Evolutionary conservation across 352 stramenopile genomes (phyloP).

Genomic region (Lagenidium giganteum): DNA sequence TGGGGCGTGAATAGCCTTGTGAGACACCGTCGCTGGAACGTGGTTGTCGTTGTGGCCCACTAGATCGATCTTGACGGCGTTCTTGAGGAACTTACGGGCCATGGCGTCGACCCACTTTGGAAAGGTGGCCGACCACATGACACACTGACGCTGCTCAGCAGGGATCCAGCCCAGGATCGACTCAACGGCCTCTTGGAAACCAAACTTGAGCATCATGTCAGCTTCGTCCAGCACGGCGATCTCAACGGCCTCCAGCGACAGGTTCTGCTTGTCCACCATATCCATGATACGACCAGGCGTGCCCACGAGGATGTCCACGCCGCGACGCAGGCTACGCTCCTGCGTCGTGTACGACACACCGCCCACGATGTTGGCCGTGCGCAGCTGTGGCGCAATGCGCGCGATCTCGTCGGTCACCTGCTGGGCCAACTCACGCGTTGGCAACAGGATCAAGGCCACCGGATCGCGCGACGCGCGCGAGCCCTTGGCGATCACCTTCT

Average conservation of each 20-base stretch:
- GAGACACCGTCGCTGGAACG: slow-evolving; percentile 81
- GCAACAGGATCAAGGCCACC: slow-evolving; percentile 92
- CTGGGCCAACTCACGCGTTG: slow-evolving; percentile 96
- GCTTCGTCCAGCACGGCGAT: slow-evolving; percentile 95
- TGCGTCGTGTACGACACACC: slow-evolving; percentile 92
- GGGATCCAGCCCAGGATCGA: slow-evolving; percentile 88
- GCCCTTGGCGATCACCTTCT: slow-evolving; percentile 52
- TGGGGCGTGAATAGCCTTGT: slow-evolving; percentile 91
- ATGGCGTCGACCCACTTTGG: slow-evolving; percentile 94
- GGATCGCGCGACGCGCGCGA: slow-evolving; percentile 45
- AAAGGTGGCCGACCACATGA: slow-evolving; percentile 97
- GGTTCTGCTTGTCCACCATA: slow-evolving; percentile 90
- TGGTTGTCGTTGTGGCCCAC: slow-evolving; percentile 87
- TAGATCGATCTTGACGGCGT: slow-evolving; percentile 93
- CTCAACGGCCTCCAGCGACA: slow-evolving; percentile 87
- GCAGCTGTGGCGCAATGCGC: slow-evolving; percentile 85
- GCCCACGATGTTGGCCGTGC: slow-evolving; percentile 90
- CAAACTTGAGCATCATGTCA: slow-evolving; percentile 99
- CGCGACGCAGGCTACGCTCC: slow-evolving; percentile 86
- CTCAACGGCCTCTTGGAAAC: slow-evolving; percentile 97
- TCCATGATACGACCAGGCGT: slow-evolving; percentile 97
- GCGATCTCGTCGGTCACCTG: slow-evolving; percentile 94
- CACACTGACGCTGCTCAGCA: slow-evolving; percentile 76
- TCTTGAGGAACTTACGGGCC: slow-evolving; percentile 89
- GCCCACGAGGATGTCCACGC: slow-evolving; percentile 93